Base-by-base conservation (phyloP, 768 basidiomycete genomes). In the Leucocoprinus leucothites region DNA sequence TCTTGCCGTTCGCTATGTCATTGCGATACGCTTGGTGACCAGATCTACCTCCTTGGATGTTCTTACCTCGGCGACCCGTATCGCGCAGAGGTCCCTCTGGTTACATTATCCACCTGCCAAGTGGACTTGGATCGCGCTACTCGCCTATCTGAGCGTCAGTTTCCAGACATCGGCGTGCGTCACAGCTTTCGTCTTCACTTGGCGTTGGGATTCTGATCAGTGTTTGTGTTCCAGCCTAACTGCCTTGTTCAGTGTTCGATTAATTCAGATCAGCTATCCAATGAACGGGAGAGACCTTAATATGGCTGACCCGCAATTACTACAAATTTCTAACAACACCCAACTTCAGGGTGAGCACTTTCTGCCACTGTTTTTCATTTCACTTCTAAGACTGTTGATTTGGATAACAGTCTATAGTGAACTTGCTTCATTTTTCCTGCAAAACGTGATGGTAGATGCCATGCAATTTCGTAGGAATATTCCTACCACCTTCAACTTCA, bases 401-500 rank as follows among this genome's bases (percentile, higher is more conserved):
- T 31, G 31, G 31, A 11, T 11, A 5, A 31, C 31, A 52, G 51
- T 34, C 19, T 52, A 44, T 18, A 18, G 34, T 11, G 26, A 43
- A 43, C 13, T 52, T 9, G 21, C 51, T 22, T 52, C 51, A 9
- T 44, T 45, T 18, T 44, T 44, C 21, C 22, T 53, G 28, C 51
- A 45, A 44, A 44, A 21, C 14, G 14, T 35, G 5, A 53, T 53
- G 51, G 44, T 44, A 43, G 21, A 25, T 19, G 25, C 51, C 24
- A 41, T 53, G 25, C 28, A 44, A 13, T n/a, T 53, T 5, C 31
- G 44, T n/a, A 53, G 51, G 24, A 44, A 44, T 35, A 22, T 45
- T 7, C 14, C 42, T 6, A 44, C 24, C 7, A 45, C 51, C 13
- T 53, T 53, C 51, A 44, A 53, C 51, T 44, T 53, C 31, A 36